Base-by-base conservation (phyloP, 768 basidiomycete species). In the Podaxis sp. region DNA sequence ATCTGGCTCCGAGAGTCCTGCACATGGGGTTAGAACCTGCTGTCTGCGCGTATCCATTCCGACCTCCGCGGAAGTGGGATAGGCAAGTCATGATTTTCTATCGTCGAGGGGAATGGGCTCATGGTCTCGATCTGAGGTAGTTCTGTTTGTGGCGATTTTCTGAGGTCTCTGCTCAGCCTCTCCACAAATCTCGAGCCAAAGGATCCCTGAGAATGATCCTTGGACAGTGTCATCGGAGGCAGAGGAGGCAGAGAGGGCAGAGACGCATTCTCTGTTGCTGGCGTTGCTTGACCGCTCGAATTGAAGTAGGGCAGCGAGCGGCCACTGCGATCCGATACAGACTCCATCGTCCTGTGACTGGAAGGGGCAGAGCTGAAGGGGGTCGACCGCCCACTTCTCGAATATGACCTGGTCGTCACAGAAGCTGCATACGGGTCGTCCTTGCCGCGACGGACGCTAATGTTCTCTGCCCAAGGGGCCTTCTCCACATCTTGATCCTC, bases 21-120 rank as follows among this genome's bases (percentile, higher is more conserved):
- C 38, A 22, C 6, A 24, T 50, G 20, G 36, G 0, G 22, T 56
- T 13, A 62, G 15, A 60, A 56, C 28, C 50, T 62, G 41, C 62
- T 73, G 62, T 82, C 79, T 1, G 84, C 85, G 17, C 76, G 75
- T 36, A 86, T 72, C 85, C 86, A 86, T 66, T 84, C 73, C 4
- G 82, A 84, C 41, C 76, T 70, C 44, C 73, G 73, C 30, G 84
- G 81, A 62, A 80, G 77, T 8, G 85, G 83, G 55, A 89, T 83
- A 5, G 87, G 86, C 64, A 79, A 67, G 71, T 89, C 82, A 49
- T 82, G 75, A 66, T 89, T 73, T 4, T 71, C 68, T 38, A 80
- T 74, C 52, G 67, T 70, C 53, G 71, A 73, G 22, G 82, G 80
- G 71, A 85, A 84, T 20, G 73, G 54, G 33, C 46, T 50, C 33